Evolutionary conservation across 139 green algal genomes (phyloP).

Genomic region (Microglena sp.): DNA sequence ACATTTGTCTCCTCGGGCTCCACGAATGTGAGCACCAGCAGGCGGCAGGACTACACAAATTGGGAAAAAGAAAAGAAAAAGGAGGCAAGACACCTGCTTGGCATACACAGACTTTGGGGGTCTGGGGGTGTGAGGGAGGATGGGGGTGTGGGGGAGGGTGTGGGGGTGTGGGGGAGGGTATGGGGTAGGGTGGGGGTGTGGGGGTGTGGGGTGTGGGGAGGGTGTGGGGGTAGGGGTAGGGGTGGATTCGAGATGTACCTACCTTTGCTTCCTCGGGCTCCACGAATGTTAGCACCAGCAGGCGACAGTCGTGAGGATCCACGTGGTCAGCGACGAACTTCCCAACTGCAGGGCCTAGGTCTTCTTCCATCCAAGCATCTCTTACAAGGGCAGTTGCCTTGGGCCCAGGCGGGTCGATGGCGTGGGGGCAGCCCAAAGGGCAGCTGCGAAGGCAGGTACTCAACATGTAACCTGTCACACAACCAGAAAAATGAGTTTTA

Average conservation of each 20-base stretch:
- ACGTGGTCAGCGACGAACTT: constrained; percentile 17
- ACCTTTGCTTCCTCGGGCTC: constrained; percentile 10
- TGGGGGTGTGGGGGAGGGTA: too few relatives aligned
- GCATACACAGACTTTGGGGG: too few relatives aligned
- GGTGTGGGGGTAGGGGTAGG: too few relatives aligned
- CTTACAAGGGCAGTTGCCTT: constrained; percentile 25
- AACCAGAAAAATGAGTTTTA: background rate
- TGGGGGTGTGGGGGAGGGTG: too few relatives aligned
- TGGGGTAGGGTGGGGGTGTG: too few relatives aligned
- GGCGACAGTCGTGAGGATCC: constrained; percentile 29
- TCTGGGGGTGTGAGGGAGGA: too few relatives aligned
- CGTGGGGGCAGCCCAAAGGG: constrained; percentile 20
- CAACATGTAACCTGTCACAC: constrained; percentile 27
- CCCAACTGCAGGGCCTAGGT: constrained; percentile 10
- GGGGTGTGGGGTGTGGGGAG: too few relatives aligned
- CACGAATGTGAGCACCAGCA: too few relatives aligned
- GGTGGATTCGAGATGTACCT: background rate
- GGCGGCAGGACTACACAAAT: too few relatives aligned
- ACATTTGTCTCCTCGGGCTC: too few relatives aligned
- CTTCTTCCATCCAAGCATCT: constrained; percentile 26
- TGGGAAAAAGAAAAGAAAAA: too few relatives aligned
- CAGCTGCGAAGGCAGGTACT: constrained; percentile 10
- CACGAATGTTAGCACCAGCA: constrained; percentile 17
- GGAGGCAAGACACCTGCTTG: too few relatives aligned
- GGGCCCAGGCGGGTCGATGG: constrained; percentile 15